Evolutionary conservation across 306 rosid species (phyloP), one percentile per base, ranked within the genome.

Genomic region (Luffa acutangula): DNA sequence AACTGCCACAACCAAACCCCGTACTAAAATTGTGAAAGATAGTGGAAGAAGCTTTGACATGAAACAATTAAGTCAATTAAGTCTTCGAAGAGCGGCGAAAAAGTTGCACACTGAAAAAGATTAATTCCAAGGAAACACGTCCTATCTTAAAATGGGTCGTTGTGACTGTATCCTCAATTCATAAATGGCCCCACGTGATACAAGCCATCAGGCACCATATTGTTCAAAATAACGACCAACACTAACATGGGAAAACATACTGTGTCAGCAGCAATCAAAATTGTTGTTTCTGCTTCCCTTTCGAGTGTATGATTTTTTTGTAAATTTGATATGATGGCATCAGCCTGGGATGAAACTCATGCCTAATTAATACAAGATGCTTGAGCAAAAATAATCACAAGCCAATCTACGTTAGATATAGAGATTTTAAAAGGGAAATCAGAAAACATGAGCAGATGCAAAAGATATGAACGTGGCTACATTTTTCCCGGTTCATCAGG

Each of bases 241-340:
- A 48, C 73, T 49, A 82, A 59, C 67, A 48, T 79, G 85, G 79
- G 60, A 80, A 81, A 76, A 79, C 97, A 87, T 92, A 91, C 98
- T 85, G 97, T 91, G 80, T 91, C 97, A 0, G 98, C 97, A 3
- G 92, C 93, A 89, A 92, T 88, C 84, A 95, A 85, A 84, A 95
- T 80, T n/a, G 91, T 87, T 2, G 97, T 84, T 56, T 89, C 87
- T 63, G 87, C 91, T 80, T 83, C 87, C 83, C 66, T 82, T 86
- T 87, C 90, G 82, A 80, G 88, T 77, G 78, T 76, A 83, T 58
- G 45, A 48, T 73, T 60, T 63, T 87, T 84, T 83, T 82, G 92
- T 66, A 92, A 80, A 85, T 95, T 90, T 36, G 93, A 87, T 76
- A 90, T 51, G 78, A 95, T 88, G 76, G 96, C 97, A 84, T 91